A percentile compares a stretch with the other conserved stretches of the same genome.
phyloP scores from a whole-genome alignment of 78 protist species.

The Dictyostelium purpureum region DNA sequence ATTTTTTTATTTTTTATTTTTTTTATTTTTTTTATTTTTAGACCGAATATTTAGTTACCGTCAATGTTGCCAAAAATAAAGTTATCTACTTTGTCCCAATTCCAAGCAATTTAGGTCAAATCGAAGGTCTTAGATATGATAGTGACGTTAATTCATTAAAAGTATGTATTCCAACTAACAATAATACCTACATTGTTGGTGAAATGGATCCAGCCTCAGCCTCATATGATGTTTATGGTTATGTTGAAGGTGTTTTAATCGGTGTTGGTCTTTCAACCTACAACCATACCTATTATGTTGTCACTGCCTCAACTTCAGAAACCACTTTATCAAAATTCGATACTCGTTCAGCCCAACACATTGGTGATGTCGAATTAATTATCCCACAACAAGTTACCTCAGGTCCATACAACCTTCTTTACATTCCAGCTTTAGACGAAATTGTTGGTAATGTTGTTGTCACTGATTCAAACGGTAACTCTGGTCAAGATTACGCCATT shows the following conservation, averaged over 20 bases:
- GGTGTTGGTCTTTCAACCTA: slow-evolving; percentile 43
- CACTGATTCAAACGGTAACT: neutral
- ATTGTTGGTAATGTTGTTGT: slow-evolving; percentile 25
- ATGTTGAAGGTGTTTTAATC: slow-evolving; percentile 23
- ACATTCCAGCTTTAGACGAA: slow-evolving; percentile 33
- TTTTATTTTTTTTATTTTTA: neutral
- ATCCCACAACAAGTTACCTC: slow-evolving; percentile 9
- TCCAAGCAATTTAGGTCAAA: neutral
- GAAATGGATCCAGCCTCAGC: slow-evolving; percentile 76
- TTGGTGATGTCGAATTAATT: neutral
- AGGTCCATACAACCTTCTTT: slow-evolving; percentile 56
- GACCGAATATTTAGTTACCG: slow-evolving; percentile 25
- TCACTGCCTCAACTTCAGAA: neutral
- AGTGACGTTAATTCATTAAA: slow-evolving; percentile 66
- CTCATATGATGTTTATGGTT: slow-evolving; percentile 46
- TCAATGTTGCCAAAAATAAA: slow-evolving; percentile 61
- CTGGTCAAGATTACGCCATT: slow-evolving; percentile 41
- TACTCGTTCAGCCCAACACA: slow-evolving; percentile 38
- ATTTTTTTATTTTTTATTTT: neutral
- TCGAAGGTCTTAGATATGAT: slow-evolving; percentile 41
- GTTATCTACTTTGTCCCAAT: slow-evolving; percentile 36
- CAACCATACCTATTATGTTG: slow-evolving; percentile 50
- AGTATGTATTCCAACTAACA: neutral
- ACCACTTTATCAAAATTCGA: slow-evolving; percentile 3
- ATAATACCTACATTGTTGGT: slow-evolving; percentile 36